These are phyloP conservation scores for Linderniella brevidens DNA, from an alignment of 257 asterid species.

Conservation along the genomic window DNA sequence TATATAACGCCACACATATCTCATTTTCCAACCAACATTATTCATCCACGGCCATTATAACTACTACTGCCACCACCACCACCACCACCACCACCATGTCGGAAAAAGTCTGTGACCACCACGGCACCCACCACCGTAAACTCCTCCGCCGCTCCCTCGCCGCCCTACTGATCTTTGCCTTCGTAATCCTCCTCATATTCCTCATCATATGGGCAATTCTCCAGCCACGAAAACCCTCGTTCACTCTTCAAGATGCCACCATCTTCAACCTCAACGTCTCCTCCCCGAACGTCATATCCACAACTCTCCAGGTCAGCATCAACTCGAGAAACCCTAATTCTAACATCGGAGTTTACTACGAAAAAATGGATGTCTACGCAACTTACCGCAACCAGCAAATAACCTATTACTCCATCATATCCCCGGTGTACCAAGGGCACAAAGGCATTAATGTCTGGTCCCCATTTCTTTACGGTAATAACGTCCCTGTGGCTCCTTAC, in stretches of 20 bases:
- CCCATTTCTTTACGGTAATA: too few species aligned
- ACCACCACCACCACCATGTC: too few species aligned
- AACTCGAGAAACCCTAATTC: constrained; percentile 60
- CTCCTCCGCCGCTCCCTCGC: constrained; percentile 16
- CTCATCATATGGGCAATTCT: constrained; percentile 66
- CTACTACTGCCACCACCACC: too few species aligned
- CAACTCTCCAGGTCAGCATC: constrained; percentile 62
- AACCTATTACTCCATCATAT: constrained; percentile 52
- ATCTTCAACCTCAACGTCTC: constrained; percentile 63
- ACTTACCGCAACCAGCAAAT: constrained; percentile 49
- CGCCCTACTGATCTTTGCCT: constrained; percentile 18
- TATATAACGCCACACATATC: too few species aligned
- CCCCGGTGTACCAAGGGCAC: constrained; percentile 35
- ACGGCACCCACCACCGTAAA: constrained; percentile 25
- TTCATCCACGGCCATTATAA: too few species aligned
- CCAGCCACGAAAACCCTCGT: constrained; percentile 74
- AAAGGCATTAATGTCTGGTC: too few species aligned
- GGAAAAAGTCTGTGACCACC: constrained; percentile 55
- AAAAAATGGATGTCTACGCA: constrained; percentile 32
- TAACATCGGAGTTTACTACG: constrained; percentile 55
- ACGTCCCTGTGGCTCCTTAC: too few species aligned
- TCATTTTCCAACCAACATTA: too few species aligned
- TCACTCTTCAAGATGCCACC: constrained; percentile 85
- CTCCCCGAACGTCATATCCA: constrained; percentile 61
- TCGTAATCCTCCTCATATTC: constrained; percentile 35